Conservation (phyloP, 352 stramenopile species). For the Aphanomyces euteiches region DNA sequence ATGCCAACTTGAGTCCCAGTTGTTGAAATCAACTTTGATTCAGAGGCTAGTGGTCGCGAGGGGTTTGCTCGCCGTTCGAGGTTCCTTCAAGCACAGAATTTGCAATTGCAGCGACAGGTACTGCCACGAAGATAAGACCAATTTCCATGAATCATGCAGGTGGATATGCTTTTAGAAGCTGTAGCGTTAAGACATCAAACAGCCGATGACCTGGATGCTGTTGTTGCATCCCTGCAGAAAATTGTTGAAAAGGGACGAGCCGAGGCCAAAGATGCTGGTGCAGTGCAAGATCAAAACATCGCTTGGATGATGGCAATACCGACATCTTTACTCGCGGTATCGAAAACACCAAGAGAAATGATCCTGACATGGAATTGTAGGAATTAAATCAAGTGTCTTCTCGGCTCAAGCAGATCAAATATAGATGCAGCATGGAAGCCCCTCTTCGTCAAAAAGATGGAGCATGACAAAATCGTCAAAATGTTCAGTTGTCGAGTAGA, state of each 20-base stretch:
- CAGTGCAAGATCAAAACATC: background rate
- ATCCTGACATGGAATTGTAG: background rate
- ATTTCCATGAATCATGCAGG: background rate
- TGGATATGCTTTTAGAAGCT: conserved; percentile 10
- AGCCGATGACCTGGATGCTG: background rate
- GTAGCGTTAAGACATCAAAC: background rate
- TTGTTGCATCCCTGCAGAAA: background rate
- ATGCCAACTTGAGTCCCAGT: too few species aligned
- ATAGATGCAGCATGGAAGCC: background rate
- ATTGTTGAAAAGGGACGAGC: background rate
- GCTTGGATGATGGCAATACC: conserved; percentile 13
- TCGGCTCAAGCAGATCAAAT: background rate
- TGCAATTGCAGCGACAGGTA: conserved; percentile 17
- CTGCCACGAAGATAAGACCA: background rate
- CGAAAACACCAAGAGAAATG: background rate
- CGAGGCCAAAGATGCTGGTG: conserved; percentile 9
- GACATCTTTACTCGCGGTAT: background rate
- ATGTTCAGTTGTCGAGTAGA: background rate
- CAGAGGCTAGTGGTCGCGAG: too few species aligned
- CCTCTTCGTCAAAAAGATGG: background rate
- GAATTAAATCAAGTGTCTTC: background rate
- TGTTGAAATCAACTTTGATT: too few species aligned
- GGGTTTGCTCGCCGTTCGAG: background rate
- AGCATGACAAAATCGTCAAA: background rate
- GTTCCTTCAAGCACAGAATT: conserved; percentile 2